These are phyloP conservation scores for Xylaria venustula DNA, from an alignment of 495 filamentous ascomycete genomes.

Conservation along the genomic window DNA sequence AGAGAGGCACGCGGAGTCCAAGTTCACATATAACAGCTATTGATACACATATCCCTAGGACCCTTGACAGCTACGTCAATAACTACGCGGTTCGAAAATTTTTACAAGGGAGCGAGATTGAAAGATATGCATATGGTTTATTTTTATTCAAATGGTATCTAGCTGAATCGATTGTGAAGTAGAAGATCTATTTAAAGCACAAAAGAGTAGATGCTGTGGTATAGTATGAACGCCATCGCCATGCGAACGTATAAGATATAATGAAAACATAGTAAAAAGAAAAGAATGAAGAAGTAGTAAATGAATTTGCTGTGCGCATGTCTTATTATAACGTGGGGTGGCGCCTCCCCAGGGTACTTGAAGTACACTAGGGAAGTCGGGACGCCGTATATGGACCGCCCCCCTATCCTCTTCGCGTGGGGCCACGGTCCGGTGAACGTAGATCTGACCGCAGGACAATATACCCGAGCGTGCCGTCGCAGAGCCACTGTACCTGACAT, in stretches of 20 bases:
- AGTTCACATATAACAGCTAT: too few relatives aligned
- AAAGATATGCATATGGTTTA: too few relatives aligned
- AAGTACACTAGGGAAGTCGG: background rate
- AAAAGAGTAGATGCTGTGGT: slow-evolving; percentile 10
- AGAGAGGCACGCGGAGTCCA: too few relatives aligned
- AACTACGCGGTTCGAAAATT: too few relatives aligned
- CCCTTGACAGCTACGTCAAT: too few relatives aligned
- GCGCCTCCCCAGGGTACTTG: background rate
- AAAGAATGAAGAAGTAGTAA: background rate
- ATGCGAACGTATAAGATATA: slow-evolving; percentile 4
- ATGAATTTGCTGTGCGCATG: background rate
- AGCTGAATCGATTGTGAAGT: background rate
- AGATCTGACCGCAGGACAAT: slow-evolving; percentile 2
- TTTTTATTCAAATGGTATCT: background rate
- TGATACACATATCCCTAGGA: too few relatives aligned
- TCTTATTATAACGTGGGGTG: slow-evolving; percentile 2
- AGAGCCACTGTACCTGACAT: slow-evolving; percentile 15
- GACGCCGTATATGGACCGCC: background rate
- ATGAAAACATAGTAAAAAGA: background rate
- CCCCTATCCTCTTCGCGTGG: background rate
- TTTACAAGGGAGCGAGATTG: too few relatives aligned
- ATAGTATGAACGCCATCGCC: slow-evolving; percentile 16
- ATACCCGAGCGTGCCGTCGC: slow-evolving; percentile 16
- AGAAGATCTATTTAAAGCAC: slow-evolving; percentile 9
- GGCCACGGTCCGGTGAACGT: slow-evolving; percentile 7